Base-by-base conservation (phyloP, 2,329 filamentous ascomycete genomes). In the Mycosphaerella arachidis region DNA sequence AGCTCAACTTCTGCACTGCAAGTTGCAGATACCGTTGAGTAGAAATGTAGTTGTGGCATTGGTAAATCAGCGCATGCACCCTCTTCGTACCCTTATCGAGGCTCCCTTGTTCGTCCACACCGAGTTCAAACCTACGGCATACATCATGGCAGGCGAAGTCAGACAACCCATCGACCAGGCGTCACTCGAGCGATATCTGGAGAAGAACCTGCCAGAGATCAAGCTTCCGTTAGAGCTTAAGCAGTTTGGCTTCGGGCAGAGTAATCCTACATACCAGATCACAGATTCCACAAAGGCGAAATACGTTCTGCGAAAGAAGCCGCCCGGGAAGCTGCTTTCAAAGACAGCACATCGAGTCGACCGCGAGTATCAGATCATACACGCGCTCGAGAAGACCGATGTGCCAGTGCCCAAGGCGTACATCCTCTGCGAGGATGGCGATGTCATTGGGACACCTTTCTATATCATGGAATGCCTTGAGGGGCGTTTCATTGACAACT, bases 391-490 rank as follows among this genome's bases (percentile, higher is more conserved):
- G 86, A 65, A 79, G 55, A 95, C 91, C 24, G 86, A 91, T 72
- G 92, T 97, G 10, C 90, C 92, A 0, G 91, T 96, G 0, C 94
- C 94, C 7, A 87, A 84, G 73, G 85, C 91, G 8, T 88, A 91
- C 74, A 88, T 87, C 70, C 83, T 97, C 18, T 99, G 94, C 77
- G 89, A 95, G 74, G 92, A 97, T 77, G 79, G 81, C 37, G 78
- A 76, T 59, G 81, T 97, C 40, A 81, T 97, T 64, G 94, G 92
- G 56, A 97, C 92, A 3, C 85, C 92, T 4, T 99, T 97, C 75
- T 97, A 99, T 78, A 87, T 97, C 71, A 97, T 99, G 94, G 87
- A 91, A 73, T 97, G 94, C 73, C 82, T 97, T 61, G 90, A 96
- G 71, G 94, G 94, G 16, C 87, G 94, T 69, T 96, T 97, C 76